Evolutionary conservation across 163 green algal genomes (phyloP).

Genomic region (Trebouxiophyceae sp.): DNA sequence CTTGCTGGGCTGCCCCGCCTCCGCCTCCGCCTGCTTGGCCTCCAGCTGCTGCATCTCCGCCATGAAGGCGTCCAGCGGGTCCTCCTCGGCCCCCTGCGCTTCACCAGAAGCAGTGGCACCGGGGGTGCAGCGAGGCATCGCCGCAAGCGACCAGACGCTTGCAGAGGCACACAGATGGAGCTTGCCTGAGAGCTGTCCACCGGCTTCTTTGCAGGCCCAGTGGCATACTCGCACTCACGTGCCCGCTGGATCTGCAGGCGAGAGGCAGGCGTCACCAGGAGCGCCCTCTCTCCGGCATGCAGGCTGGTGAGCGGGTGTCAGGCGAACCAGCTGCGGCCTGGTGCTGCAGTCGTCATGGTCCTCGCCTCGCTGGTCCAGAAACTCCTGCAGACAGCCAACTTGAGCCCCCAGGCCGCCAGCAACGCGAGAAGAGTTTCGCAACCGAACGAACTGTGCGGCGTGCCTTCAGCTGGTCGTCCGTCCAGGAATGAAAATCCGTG

Average conservation of each 20-base stretch:
- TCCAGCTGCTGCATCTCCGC: conserved; percentile 52
- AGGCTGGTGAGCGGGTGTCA: too few relatives aligned
- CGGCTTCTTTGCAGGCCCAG: conserved; percentile 30
- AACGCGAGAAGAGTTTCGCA: too few relatives aligned
- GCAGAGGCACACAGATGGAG: too few relatives aligned
- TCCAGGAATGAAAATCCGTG: conserved; percentile 60
- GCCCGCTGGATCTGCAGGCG: conserved; percentile 45
- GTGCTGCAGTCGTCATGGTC: conserved; percentile 41
- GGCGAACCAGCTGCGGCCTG: conserved; percentile 34
- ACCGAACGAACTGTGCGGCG: too few relatives aligned
- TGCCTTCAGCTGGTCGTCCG: conserved; percentile 49
- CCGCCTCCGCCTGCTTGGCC: background rate
- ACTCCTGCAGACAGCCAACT: conserved; percentile 36
- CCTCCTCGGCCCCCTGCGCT: conserved; percentile 47
- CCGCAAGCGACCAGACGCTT: too few relatives aligned
- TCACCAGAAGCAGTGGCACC: too few relatives aligned
- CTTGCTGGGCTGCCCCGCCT: background rate
- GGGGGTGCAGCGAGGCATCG: too few relatives aligned
- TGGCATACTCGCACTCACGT: conserved; percentile 57
- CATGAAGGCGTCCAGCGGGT: conserved; percentile 85
- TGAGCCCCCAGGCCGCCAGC: too few relatives aligned
- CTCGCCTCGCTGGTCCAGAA: conserved; percentile 68
- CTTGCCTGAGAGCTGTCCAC: too few relatives aligned
- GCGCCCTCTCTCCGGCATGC: too few relatives aligned
- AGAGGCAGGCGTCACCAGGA: too few relatives aligned